Evolutionary conservation across 768 basidiomycete species (phyloP).

Genomic region (Rhodotorula taiwanensis): DNA sequence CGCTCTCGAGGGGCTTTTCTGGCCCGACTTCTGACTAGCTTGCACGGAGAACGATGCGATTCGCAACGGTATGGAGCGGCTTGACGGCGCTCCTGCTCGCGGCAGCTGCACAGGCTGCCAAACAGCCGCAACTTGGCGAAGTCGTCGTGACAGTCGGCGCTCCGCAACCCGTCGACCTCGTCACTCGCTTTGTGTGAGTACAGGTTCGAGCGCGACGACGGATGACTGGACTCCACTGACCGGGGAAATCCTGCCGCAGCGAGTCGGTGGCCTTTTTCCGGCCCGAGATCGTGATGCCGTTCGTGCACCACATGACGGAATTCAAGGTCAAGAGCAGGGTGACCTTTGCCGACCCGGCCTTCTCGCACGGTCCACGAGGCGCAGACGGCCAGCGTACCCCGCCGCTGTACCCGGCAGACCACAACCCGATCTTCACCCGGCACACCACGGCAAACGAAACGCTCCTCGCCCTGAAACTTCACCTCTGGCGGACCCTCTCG

Average conservation of each 20-base stretch:
- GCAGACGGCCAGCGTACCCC: constrained; percentile 16
- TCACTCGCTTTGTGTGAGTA: constrained; percentile 14
- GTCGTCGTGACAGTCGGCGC: neutral
- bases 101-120: neutral
- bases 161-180: neutral
- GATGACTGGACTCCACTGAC: neutral
- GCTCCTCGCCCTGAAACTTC: constrained; percentile 13
- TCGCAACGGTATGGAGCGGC: too few relatives aligned
- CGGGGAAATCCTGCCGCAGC: neutral
- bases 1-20: too few relatives aligned
- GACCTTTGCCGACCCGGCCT: neutral
- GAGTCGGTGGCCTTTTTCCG: constrained; percentile 7
- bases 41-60: too few relatives aligned
- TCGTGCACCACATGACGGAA: constrained; percentile 1
- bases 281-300: constrained; percentile 14
- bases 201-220: neutral
- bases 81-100: neutral
- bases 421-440: constrained; percentile 30
- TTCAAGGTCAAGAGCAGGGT: constrained; percentile 4
- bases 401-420: constrained; percentile 8
- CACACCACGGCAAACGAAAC: constrained; percentile 14
- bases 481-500: neutral
- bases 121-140: too few relatives aligned
- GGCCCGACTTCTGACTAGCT: too few relatives aligned
- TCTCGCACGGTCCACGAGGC: neutral